phyloP scores from a whole-genome alignment of 2,329 filamentous ascomycete genomes.

The Dothideomycetidae sp. region DNA sequence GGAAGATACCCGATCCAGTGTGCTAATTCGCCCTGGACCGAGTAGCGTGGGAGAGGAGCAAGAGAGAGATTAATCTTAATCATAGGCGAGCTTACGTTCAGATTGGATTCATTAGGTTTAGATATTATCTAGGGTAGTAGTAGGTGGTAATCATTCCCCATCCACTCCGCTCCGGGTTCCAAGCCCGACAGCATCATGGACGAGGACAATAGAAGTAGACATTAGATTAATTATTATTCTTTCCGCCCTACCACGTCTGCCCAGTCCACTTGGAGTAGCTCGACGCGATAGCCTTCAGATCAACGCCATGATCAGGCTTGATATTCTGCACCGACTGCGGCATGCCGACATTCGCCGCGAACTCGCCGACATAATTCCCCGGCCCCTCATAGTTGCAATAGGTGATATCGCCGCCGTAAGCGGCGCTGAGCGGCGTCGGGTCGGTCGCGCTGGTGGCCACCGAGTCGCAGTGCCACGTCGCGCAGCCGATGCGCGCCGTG shows the following conservation, averaged over 20 bases:
- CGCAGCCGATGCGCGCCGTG: slow-evolving; percentile 23
- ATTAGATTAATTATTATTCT: no score
- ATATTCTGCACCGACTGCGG: background rate
- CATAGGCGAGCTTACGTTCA: no score
- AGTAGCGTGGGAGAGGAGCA: no score
- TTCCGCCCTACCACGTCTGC: slow-evolving; percentile 4
- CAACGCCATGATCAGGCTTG: background rate
- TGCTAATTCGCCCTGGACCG: no score
- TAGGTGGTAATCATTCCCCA: no score
- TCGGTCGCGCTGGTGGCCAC: background rate
- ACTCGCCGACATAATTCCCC: slow-evolving; percentile 4
- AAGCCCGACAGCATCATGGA: no score
- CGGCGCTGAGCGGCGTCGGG: background rate
- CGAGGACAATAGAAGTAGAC: no score
- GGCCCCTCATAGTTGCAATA: slow-evolving; percentile 4
- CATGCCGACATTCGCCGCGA: slow-evolving; percentile 2
- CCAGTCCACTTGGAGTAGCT: slow-evolving; percentile 3
- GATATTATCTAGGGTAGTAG: no score
- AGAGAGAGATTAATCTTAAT: no score
- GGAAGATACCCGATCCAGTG: no score
- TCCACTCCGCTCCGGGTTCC: no score
- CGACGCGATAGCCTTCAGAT: slow-evolving; percentile 2
- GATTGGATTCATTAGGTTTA: no score
- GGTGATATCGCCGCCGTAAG: slow-evolving; percentile 5
- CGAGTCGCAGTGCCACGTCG: slow-evolving; percentile 11